Conservation (phyloP, 2,329 filamentous ascomycete species). For the Alternaria viburni region DNA sequence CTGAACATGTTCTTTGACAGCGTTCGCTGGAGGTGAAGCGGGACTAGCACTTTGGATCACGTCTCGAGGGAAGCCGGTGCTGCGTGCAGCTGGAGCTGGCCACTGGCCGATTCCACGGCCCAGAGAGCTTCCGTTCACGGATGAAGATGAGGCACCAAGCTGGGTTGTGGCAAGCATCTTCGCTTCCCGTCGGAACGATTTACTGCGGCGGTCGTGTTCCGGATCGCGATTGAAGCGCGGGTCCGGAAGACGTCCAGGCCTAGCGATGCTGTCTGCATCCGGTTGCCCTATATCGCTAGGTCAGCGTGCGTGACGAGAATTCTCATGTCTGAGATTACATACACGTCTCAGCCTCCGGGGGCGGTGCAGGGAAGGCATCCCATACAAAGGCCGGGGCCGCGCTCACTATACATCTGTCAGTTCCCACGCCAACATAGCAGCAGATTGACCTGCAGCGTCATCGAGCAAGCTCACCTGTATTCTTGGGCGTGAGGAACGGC, state of each 20-base stretch:
- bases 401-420: not conserved
- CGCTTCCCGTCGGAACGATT: too few relatives aligned
- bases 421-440: not conserved
- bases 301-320: not conserved
- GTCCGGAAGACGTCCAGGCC: not conserved
- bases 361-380: slow-evolving; percentile 14
- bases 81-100: too few relatives aligned
- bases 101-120: too few relatives aligned
- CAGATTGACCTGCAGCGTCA: not conserved
- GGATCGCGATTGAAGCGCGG: too few relatives aligned
- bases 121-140: too few relatives aligned
- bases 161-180: too few relatives aligned
- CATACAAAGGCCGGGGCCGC: not conserved
- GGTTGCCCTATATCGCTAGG: slow-evolving; percentile 1
- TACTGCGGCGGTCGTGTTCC: too few relatives aligned
- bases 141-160: too few relatives aligned
- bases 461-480: not conserved
- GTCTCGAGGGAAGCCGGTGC: too few relatives aligned
- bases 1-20: too few relatives aligned
- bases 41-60: too few relatives aligned
- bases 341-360: slow-evolving; percentile 14
- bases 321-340: not conserved
- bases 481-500: not conserved
- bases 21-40: too few relatives aligned
- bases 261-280: slow-evolving; percentile 7